Evolutionary conservation across 2,329 filamentous ascomycete genomes (phyloP).

Genomic region (Ampelomyces quisqualis): DNA sequence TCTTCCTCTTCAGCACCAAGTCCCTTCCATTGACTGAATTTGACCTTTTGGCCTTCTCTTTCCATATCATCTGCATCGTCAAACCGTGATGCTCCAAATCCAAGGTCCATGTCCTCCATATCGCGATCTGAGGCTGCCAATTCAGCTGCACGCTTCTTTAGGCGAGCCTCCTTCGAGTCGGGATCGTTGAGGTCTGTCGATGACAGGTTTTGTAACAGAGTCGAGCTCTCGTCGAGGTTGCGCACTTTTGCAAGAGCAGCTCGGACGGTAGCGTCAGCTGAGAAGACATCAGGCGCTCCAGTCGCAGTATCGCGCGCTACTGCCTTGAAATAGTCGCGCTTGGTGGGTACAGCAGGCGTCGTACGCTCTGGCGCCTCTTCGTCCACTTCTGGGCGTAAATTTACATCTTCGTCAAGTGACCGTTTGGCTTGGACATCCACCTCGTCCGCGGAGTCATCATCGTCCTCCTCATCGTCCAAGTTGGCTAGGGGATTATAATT

Average conservation of each 20-base stretch:
- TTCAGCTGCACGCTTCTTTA: conserved; percentile 64
- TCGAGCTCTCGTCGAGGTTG: conserved; percentile 49
- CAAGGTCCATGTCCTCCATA: conserved; percentile 88
- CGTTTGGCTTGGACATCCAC: background rate
- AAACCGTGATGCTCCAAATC: conserved; percentile 84
- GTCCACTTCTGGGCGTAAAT: no score
- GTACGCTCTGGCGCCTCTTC: no score
- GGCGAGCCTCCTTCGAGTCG: conserved; percentile 64
- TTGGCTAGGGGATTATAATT: conserved; percentile 62
- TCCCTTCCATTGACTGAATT: conserved; percentile 64
- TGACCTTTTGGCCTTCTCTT: conserved; percentile 57
- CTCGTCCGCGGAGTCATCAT: conserved; percentile 24
- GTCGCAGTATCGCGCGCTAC: conserved; percentile 7
- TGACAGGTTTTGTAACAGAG: conserved; percentile 46
- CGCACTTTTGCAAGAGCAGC: conserved; percentile 81
- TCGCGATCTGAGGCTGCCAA: conserved; percentile 73
- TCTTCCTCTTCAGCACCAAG: conserved; percentile 56
- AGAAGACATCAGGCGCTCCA: conserved; percentile 39
- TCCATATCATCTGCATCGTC: conserved; percentile 87
- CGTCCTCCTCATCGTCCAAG: conserved; percentile 52
- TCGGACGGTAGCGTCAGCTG: conserved; percentile 74
- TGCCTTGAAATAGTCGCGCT: conserved; percentile 27
- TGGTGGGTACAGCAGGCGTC: conserved; percentile 9
- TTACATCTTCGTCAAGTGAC: conserved; percentile 1
- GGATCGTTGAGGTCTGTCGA: conserved; percentile 21